A percentile compares a stretch with the other conserved stretches of the same genome.
These are phyloP conservation scores for Poa annua DNA, from an alignment of 176 grass and related monocot species.

Conservation along the genomic window DNA sequence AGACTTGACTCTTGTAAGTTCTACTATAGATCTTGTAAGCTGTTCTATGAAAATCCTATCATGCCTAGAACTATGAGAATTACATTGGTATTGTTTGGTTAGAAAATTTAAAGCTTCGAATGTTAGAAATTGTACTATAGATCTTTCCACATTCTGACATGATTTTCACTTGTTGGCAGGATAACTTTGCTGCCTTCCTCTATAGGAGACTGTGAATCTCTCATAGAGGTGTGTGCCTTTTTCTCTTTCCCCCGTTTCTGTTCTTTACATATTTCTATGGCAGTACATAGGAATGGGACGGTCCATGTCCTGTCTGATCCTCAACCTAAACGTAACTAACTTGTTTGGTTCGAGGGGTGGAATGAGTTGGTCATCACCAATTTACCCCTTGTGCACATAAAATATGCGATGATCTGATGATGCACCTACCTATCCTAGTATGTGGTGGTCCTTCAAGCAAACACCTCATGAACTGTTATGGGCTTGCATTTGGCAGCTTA, in stretches of 20 bases:
- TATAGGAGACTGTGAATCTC: slow-evolving; percentile 78
- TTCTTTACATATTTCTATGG: slow-evolving; percentile 13
- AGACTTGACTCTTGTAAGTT: neutral
- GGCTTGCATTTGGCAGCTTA: slow-evolving; percentile 29
- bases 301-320: neutral
- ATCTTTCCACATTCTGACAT: slow-evolving; percentile 20
- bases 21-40: neutral
- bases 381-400: neutral
- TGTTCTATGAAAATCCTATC: neutral
- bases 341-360: neutral
- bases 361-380: neutral
- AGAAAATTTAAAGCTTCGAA: slow-evolving; percentile 6
- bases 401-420: neutral
- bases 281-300: neutral
- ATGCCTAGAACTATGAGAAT: neutral
- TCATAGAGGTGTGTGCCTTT: slow-evolving; percentile 62
- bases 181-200: slow-evolving; percentile 76
- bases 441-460: neutral
- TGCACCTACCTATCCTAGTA: neutral
- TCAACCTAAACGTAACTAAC: neutral
- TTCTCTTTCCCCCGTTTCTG: neutral
- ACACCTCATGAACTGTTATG: slow-evolving; percentile 17
- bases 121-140: neutral
- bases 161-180: slow-evolving; percentile 54
- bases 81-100: slow-evolving; percentile 35